These are phyloP conservation scores for Arthrinium puccinioides DNA, from an alignment of 2,329 filamentous ascomycete species.

Conservation along the genomic window DNA sequence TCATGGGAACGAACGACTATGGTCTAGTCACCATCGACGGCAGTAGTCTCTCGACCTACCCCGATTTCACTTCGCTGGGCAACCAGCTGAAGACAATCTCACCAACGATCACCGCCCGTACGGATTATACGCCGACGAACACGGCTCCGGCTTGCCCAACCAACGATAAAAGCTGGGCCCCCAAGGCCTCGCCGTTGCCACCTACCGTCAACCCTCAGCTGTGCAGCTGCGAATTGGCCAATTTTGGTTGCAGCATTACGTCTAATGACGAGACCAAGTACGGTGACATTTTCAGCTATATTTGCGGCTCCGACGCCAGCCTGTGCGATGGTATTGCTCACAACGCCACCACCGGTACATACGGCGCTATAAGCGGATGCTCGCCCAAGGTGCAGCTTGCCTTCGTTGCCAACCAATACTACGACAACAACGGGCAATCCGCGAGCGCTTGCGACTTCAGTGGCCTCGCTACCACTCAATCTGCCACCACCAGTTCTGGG, in stretches of 20 bases:
- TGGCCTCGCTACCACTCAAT: slow-evolving; percentile 52
- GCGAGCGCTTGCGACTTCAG: slow-evolving; percentile 63
- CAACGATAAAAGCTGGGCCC: slow-evolving; percentile 59
- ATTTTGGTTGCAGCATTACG: slow-evolving; percentile 63
- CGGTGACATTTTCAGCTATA: slow-evolving; percentile 62
- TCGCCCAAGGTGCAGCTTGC: slow-evolving; percentile 61
- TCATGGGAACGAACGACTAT: slow-evolving; percentile 84
- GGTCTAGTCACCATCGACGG: slow-evolving; percentile 62
- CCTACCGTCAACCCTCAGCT: slow-evolving; percentile 72
- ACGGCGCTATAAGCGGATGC: slow-evolving; percentile 77
- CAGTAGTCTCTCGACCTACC: slow-evolving; percentile 55
- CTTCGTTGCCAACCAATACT: slow-evolving; percentile 70
- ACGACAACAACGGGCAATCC: slow-evolving; percentile 46
- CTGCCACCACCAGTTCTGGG: slow-evolving; percentile 34
- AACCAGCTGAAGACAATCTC: slow-evolving; percentile 60
- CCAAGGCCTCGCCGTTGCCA: slow-evolving; percentile 60
- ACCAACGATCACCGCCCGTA: slow-evolving; percentile 58
- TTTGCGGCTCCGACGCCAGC: slow-evolving; percentile 53
- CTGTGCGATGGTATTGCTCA: slow-evolving; percentile 62
- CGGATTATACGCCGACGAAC: slow-evolving; percentile 68
- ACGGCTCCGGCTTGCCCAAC: slow-evolving; percentile 65
- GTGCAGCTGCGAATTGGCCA: slow-evolving; percentile 79
- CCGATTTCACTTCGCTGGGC: slow-evolving; percentile 69
- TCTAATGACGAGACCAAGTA: slow-evolving; percentile 48
- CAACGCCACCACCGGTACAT: slow-evolving; percentile 60